Base-by-base conservation (phyloP, 805 yeast genomes). In the Candida ponderosae region DNA sequence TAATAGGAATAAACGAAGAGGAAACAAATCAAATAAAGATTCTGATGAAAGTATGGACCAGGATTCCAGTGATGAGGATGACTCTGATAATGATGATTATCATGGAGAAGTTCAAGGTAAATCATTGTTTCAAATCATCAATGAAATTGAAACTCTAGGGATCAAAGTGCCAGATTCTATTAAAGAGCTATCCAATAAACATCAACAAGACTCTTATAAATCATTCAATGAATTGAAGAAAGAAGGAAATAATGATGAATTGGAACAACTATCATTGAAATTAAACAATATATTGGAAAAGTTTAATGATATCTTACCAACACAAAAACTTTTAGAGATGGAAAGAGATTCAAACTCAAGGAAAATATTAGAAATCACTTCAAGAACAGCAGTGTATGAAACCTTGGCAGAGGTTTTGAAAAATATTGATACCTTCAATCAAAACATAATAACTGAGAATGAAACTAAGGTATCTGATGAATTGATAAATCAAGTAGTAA, bases 161-260 rank as follows among this genome's bases (percentile, higher is more conserved):
- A 40, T 47, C 2, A 14, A 10, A 2, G 41, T 53, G 3, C 56
- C 57, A 4, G 31, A 32, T 4, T 17, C 36, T n/a, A 34, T 50
- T 17, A 51, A 51, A 34, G 32, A 40, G n/a, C 9, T 47, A n/a
- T 44, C 50, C 23, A 40, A 50, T 32, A 29, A 37, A 11, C 26
- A 35, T 14, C 40, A 60, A 10, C 58, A 55, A 34, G 51, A 57
- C 27, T 57, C 58, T 18, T 43, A 56, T 34, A 59, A 59, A 33
- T 61, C 68, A 9, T 59, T 63, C 29, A 61, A 59, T 36, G 61
- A 59, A 40, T 40, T 59, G 20, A 55, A 59, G 44, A 59, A 67
- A 52, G 66, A 61, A 44, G 66, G 27, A 17, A 35, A 44, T 8
- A 19, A 41, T 13, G 47, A 48, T 20, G 36, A 31, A 2, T 18